Base-by-base conservation (phyloP, 2,329 filamentous ascomycete species). In the Conoideocrella luteorostrata region DNA sequence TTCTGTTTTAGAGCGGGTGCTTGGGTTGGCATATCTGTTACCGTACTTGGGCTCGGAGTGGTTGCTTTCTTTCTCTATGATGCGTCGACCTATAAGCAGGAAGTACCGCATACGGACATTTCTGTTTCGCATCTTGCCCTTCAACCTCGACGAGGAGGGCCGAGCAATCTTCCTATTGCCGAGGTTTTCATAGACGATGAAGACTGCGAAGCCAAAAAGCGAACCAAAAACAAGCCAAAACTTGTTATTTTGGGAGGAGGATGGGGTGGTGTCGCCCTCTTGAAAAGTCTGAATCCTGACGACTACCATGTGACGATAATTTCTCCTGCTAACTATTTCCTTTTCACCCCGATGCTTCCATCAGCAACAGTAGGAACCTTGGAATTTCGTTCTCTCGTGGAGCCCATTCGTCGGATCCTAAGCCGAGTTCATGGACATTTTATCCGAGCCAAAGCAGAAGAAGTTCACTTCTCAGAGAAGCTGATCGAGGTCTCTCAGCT, bases 341-440 rank as follows among this genome's bases (percentile, higher is more conserved):
- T 98, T 24, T 98, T 98, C 65, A 98, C 93, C 2, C 93, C 93
- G 1, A 97, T 98, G 90, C 74, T 98, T 34, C 93, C 93, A 2
- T 95, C 89, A 26, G 94, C 93, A 7, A 98, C 94, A 0, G 93
- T 98, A 5, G 94, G 94, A 11, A 98, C 93, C 0, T 72, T 98
- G 24, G 91, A 95, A 59, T 71, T 97, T 56, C 77, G 91, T 51
- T 95, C 89, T 39, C 72, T 98, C 46, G 88, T 96, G 32, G 93
- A 98, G 64, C 93, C 93, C 0, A 87, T 98, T 48, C 80, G 93
- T 49, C 80, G 87, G 38, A 93, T 98, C 53, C 71, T 97, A 17
- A 70, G 77, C 43, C 75, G 82, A 43, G 78, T 95, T 20, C 76
- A 80, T 46, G 93, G 93, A 4, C 91, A 97, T 64, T 98, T 95